phyloP scores from a whole-genome alignment of 306 rosid species.

The Trifolium pratense region DNA sequence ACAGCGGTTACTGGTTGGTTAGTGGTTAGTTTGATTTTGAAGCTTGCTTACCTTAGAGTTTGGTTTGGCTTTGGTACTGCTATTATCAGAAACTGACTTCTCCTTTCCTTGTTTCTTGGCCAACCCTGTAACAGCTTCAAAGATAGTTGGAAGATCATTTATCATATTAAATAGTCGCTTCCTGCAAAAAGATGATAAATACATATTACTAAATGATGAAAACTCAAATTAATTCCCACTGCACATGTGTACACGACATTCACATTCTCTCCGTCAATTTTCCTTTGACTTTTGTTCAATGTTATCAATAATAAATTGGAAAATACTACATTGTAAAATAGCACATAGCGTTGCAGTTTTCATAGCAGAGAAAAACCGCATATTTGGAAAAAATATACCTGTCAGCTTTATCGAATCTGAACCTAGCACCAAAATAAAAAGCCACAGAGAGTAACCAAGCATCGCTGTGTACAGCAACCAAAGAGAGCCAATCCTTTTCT shows the following conservation, averaged over 20 bases:
- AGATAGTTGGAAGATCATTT: constrained; percentile 89
- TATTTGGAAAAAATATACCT: constrained; percentile 43
- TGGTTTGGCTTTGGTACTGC: constrained; percentile 71
- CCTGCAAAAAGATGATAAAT: constrained; percentile 59
- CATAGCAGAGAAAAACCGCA: neutral
- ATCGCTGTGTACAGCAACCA: constrained; percentile 64
- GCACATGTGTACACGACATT: too few relatives aligned
- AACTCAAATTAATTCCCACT: too few relatives aligned
- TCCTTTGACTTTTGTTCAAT: too few relatives aligned
- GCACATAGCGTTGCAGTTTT: neutral
- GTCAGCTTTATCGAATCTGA: constrained; percentile 54
- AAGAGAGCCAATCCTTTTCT: constrained; percentile 57
- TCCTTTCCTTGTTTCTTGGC: constrained; percentile 81
- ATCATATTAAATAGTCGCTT: constrained; percentile 83
- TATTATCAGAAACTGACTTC: constrained; percentile 70
- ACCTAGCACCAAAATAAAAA: constrained; percentile 57
- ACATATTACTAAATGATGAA: too few relatives aligned
- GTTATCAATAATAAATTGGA: too few relatives aligned
- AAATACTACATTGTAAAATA: too few relatives aligned
- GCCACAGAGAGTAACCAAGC: constrained; percentile 60
- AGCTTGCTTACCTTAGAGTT: constrained; percentile 63
- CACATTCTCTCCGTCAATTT: too few relatives aligned
- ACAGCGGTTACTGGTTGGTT: too few relatives aligned
- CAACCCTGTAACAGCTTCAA: constrained; percentile 75
- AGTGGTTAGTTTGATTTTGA: constrained; percentile 16